Base-by-base conservation (phyloP, 2,329 filamentous ascomycete genomes). In the Colletotrichum falcatum region DNA sequence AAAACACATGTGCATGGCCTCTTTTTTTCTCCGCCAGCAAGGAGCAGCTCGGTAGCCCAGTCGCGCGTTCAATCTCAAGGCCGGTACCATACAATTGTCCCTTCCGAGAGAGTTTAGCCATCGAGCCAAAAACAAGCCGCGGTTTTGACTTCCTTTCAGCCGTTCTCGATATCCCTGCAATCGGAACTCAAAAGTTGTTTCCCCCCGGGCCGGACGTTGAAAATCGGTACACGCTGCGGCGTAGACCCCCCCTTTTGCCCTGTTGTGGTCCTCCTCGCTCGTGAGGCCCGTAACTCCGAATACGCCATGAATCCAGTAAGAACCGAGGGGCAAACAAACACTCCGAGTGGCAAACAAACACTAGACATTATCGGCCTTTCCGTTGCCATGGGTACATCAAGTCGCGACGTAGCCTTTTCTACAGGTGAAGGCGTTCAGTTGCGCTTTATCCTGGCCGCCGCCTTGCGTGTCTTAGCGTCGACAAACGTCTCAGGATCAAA, bases 401-500 rank as follows among this genome's bases (percentile, higher is more conserved):
- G n/a, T 39, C n/a, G 33, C 37, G 14, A 26, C 11, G 9, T 23
- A 23, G 44, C n/a, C 5, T 18, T 30, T 39, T 14, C 18, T 28
- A 18, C 28, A 20, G 28, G 3, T 3, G 37, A 23, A 5, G 46
- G 35, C 18, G n/a, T 5, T 61, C 59, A 62, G 35, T 30, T 23
- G 5, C 49, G 26, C 0, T 23, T 5, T 2, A 5, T 44, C 14
- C 58, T 18, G 1, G 12, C 51, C 11, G 64, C n/a, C 12, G 26
- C 35, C 59, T 69, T 73, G 46, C 35, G 72, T 64, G 73, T 65
- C 68, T 72, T 77, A 64, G 72, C 75, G 74, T 68, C 64, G 20
- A 55, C 55, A 35, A 78, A 78, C 0, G 80, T 82, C 0, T 84
- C 82, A 0, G 81, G 82, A 30, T 88, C 88, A 48, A 90, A 90